Evolutionary conservation across 2,329 filamentous ascomycete genomes (phyloP), one percentile per base, ranked within the genome.

Genomic region (Juglanconis sp.): DNA sequence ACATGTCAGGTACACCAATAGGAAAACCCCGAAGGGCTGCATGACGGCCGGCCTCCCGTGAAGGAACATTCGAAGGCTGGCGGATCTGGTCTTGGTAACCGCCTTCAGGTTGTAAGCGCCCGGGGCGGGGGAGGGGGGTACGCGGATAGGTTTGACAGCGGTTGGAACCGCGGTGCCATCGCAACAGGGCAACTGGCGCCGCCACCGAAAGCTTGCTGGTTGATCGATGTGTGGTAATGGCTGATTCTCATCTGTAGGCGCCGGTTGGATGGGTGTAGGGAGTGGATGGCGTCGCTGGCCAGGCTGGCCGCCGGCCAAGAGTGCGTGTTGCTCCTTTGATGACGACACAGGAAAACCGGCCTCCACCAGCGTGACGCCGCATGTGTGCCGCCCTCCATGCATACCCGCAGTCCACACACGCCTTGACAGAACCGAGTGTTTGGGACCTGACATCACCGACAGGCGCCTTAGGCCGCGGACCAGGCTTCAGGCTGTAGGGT

Each of bases 1-100:
- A 24, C 24, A 48, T 59, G 59, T 46, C 60, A 64, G 63, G 60
- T 56, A 63, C 63, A 60, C 63, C 63, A 63, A 64, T 63, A 42
- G 54, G 54, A 36, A 49, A 34, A 46, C 40, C 48, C 57, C 60
- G 63, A 58, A 34, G n/a, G 51, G 32, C 53, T 60, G 53, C 53
- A 60, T 57, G 36, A 31, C 38, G 51, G 53, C 53, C 15, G 24
- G 9, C 36, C 55, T n/a, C 48, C 40, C 24, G 48, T 24, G 32
- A 40, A 35, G 42, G 46, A 50, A 35, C 13, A 11, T 34, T 32
- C 11, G 38, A 15, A 32, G 7, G 44, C 9, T 38, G 36, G 11
- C 11, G 7, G 38, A 13, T 40, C 15, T 40, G 15, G 6, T 24
- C 17, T 53, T 30, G 17, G 46, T 47, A 50, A 35, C 32, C 44